Evolutionary conservation across 140 eudicot genomes (phyloP), one percentile per base, ranked within the genome.

Genomic region (Flaveria floridana): DNA sequence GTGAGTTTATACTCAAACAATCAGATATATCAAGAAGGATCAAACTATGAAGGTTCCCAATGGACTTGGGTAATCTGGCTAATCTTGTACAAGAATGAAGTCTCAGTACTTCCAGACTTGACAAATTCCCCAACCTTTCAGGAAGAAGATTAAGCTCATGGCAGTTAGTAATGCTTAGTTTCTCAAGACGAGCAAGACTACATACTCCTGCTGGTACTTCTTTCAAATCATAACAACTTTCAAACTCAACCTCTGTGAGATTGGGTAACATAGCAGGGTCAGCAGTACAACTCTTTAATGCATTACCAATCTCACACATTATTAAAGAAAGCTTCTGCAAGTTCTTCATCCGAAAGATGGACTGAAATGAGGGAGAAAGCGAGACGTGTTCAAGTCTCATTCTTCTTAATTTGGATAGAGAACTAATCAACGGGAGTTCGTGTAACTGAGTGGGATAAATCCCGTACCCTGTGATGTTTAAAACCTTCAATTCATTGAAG

Each of bases 51-150:
- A 85, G 84, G 41, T 58, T 64, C 48, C 80, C 84, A 20, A 85
- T 74, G 0, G 84, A 78, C 6, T 72, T 68, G 0, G 88, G 86
- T 23, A 85, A 75, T 59, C 10, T 44, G 3, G 52, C 55, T 55
- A 85, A 77, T n/a, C 62, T 68, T 7, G 88, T 81, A 68, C 88
- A 85, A 14, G 86, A 82, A 75, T 78, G 74, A 34, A 85, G 84
- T 23, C 84, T 78, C 13, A 85, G 6, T 6, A 34, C 50, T 76
- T 82, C 78, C 74, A 85, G 75, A 23, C 47, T 85, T 6, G 37
- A 50, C 57, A 85, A 55, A 77, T 44, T 75, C 25, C 84, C 88
- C 46, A 85, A 75, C 37, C 57, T 77, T 34, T 71, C 42, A 0
- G 88, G 86, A 44, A 85, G 85, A 51, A 30, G 28, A 0, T 50